phyloP scores from a whole-genome alignment of 1,139 yeast genomes.

The Starmera stellimalicola region DNA sequence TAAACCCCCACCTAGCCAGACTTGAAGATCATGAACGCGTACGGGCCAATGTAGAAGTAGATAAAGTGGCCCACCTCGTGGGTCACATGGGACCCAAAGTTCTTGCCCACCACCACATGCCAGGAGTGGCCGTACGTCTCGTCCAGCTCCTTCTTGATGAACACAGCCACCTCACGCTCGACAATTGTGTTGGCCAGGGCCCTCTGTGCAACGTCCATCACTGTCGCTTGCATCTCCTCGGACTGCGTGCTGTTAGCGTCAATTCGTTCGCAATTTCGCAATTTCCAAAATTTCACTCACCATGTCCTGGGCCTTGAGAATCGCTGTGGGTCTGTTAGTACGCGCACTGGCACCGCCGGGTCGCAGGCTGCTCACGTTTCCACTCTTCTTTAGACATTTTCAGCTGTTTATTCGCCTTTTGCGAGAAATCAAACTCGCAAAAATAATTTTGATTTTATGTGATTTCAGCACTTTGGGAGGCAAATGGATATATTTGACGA shows the following conservation, averaged over 20 bases:
- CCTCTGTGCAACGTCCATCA: conserved; percentile 48
- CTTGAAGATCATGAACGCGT: conserved; percentile 77
- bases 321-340: no score
- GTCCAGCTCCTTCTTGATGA: conserved; percentile 68
- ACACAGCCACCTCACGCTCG: conserved; percentile 74
- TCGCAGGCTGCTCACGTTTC: neutral
- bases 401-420: neutral
- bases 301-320: conserved; percentile 35
- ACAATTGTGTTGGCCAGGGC: conserved; percentile 40
- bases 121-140: conserved; percentile 69
- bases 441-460: neutral
- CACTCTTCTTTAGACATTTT: neutral
- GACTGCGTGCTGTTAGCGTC: no score
- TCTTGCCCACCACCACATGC: conserved; percentile 93
- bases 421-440: neutral
- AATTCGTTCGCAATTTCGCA: no score
- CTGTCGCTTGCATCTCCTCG: conserved; percentile 49
- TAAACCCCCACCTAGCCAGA: conserved; percentile 37
- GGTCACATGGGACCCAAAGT: conserved; percentile 89
- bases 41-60: conserved; percentile 73
- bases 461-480: neutral
- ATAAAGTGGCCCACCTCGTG: conserved; percentile 79
- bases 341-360: no score
- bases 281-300: no score
- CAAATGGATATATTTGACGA: conserved; percentile 22